A percentile compares a stretch with the other conserved stretches of the same genome.
Conservation (phyloP, 2,329 filamentous ascomycete genomes). For the Ophiobolus disseminans region DNA sequence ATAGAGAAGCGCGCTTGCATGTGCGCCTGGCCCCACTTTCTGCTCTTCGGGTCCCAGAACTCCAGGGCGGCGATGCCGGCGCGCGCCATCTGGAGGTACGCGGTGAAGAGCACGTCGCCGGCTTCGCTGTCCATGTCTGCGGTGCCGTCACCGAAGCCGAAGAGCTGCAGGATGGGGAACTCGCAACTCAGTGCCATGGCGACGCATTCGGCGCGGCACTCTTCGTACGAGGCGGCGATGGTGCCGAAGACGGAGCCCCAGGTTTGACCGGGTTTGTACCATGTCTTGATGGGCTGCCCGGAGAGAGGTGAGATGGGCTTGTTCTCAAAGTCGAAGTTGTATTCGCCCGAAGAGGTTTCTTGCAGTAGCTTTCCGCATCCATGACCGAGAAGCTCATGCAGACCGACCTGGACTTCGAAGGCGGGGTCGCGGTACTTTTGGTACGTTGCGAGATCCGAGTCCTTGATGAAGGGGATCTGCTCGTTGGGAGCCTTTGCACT, state of each 20-base stretch:
- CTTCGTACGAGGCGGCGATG: conserved; percentile 87
- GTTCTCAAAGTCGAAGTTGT: conserved; percentile 85
- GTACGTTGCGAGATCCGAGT: conserved; percentile 78
- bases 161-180: conserved; percentile 86
- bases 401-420: conserved; percentile 94
- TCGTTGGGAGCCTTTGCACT: conserved; percentile 91
- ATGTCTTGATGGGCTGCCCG: conserved; percentile 77
- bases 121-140: conserved; percentile 76
- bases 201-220: conserved; percentile 92
- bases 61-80: conserved; percentile 89
- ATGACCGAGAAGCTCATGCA: conserved; percentile 88
- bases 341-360: conserved; percentile 80
- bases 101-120: conserved; percentile 84
- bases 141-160: conserved; percentile 83
- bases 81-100: conserved; percentile 92
- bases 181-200: conserved; percentile 92
- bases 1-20: conserved; percentile 93
- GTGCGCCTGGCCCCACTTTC: conserved; percentile 88
- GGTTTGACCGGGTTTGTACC: conserved; percentile 94
- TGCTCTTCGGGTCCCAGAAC: conserved; percentile 90
- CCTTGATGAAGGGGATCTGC: conserved; percentile 86
- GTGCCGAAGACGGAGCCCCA: conserved; percentile 93
- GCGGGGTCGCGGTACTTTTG: conserved; percentile 83
- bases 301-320: conserved; percentile 83
- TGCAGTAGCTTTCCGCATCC: conserved; percentile 94